Evolutionary conservation across 306 rosid genomes (phyloP).

Genomic region (Cicer judaicum): DNA sequence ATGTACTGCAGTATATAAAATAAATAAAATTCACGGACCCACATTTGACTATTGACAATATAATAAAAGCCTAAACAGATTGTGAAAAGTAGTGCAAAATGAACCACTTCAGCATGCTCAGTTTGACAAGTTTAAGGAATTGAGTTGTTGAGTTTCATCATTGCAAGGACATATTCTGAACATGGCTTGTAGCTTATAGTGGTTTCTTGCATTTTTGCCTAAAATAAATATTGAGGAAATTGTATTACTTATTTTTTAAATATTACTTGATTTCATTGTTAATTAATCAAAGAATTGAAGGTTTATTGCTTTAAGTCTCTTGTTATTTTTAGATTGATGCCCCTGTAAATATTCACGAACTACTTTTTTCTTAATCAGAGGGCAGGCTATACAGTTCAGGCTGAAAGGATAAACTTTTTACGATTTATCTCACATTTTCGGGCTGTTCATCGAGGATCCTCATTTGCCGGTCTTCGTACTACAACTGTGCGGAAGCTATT

Average conservation of each 20-base stretch:
- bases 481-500: conserved; percentile 94
- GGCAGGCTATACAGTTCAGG: conserved; percentile 87
- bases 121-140: conserved; percentile 26
- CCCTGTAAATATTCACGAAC: conserved; percentile 32
- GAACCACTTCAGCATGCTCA: not conserved
- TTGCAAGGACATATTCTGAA: not conserved
- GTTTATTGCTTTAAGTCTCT: conserved; percentile 14
- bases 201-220: conserved; percentile 23
- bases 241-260: not conserved
- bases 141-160: not conserved
- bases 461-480: conserved; percentile 93
- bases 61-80: not conserved
- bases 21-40: not conserved
- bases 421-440: conserved; percentile 94
- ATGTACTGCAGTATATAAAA: not conserved
- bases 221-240: conserved; percentile 3
- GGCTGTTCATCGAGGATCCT: conserved; percentile 97
- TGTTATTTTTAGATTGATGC: conserved; percentile 27
- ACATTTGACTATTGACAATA: too few species aligned
- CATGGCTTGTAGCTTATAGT: not conserved
- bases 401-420: conserved; percentile 87
- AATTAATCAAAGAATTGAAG: conserved; percentile 4
- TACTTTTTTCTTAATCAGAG: conserved; percentile 60
- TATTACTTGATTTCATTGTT: conserved; percentile 10
- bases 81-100: not conserved